Percentiles rank a stretch among this genome's conserved stretches.
Evolutionary conservation across 345 rosid genomes (phyloP).

Genomic region (Conringia planisiliqua): DNA sequence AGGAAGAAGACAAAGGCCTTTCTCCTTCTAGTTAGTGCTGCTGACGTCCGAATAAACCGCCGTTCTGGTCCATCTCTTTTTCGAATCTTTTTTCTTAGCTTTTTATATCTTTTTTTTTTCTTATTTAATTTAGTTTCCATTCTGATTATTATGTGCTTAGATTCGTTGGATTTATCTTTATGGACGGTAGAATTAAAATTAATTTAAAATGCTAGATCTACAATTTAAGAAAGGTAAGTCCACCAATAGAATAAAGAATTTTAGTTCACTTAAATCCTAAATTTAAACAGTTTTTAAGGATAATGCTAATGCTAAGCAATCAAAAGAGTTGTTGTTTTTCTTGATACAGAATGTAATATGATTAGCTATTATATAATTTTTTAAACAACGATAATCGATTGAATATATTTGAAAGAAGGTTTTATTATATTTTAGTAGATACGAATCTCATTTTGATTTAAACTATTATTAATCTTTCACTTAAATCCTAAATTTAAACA

Average conservation of each 20-base stretch:
- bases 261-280: neutral
- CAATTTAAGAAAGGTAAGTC: neutral
- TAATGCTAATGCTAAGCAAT: neutral
- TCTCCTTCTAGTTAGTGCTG: constrained; percentile 29
- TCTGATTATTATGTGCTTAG: neutral
- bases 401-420: neutral
- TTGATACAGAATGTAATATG: neutral
- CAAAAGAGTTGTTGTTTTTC: neutral
- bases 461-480: neutral
- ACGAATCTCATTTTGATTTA: neutral
- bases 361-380: neutral
- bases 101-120: neutral
- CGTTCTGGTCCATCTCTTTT: constrained; percentile 30
- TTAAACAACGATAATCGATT: neutral
- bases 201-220: neutral
- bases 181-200: neutral
- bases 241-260: constrained; percentile 7
- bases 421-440: constrained; percentile 7
- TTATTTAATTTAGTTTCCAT: neutral
- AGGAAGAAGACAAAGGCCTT: constrained; percentile 2
- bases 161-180: constrained; percentile 28
- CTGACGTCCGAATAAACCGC: constrained; percentile 38
- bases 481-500: neutral
- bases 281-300: neutral
- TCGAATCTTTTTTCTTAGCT: constrained; percentile 24